Percentiles rank a stretch among this genome's conserved stretches.
These are phyloP conservation scores for Flaveria floridana DNA, from an alignment of 140 eudicot genomes.

Conservation along the genomic window DNA sequence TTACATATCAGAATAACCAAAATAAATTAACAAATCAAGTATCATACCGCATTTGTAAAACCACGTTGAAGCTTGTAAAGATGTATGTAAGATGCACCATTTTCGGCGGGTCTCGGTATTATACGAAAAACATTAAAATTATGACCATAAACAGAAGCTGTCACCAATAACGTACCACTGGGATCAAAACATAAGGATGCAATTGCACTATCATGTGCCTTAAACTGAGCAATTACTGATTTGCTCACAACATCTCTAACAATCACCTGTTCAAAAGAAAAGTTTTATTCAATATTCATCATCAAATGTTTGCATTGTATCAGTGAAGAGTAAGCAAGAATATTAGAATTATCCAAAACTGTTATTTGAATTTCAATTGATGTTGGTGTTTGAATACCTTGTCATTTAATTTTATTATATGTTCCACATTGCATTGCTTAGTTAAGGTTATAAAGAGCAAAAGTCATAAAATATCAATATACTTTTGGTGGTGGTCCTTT, in stretches of 20 bases:
- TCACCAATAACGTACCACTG: constrained; percentile 76
- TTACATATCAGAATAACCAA: neutral
- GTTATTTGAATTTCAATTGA: neutral
- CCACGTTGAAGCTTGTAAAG: constrained; percentile 96
- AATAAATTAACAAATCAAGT: neutral
- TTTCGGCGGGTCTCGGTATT: constrained; percentile 55
- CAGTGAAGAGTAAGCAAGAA: neutral
- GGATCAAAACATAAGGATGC: constrained; percentile 86
- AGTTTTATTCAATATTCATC: constrained; percentile 2
- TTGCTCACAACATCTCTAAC: constrained; percentile 75
- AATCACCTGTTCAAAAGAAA: constrained; percentile 53
- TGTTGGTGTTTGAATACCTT: neutral
- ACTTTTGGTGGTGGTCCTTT: constrained; percentile 7
- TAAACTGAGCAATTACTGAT: constrained; percentile 83
- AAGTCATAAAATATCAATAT: neutral
- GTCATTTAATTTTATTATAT: neutral
- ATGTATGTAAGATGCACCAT: constrained; percentile 57
- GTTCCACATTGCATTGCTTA: neutral
- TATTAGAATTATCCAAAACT: neutral
- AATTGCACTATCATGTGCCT: constrained; percentile 91
- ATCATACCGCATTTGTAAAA: constrained; percentile 78
- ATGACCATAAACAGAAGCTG: constrained; percentile 95
- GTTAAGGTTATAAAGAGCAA: neutral
- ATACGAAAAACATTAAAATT: constrained; percentile 79
- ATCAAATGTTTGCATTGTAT: constrained; percentile 14